A percentile compares a stretch with the other conserved stretches of the same genome.
Conservation (phyloP, 768 basidiomycete species). For the Leccinum disarticulatum region DNA sequence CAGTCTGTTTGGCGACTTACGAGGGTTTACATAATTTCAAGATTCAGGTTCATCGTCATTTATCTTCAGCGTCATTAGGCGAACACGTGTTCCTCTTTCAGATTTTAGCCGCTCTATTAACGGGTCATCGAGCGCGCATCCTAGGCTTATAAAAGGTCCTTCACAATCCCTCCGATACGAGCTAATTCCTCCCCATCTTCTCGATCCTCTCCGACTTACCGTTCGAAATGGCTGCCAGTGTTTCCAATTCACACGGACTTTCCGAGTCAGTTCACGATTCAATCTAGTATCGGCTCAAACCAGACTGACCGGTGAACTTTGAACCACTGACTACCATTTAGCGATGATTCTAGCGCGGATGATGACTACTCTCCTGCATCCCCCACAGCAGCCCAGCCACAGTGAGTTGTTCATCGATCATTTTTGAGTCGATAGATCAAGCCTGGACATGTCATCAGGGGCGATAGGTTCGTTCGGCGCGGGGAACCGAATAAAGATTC, state of each 20-base stretch:
- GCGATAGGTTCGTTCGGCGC: slow-evolving; percentile 7
- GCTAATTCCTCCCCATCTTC: neutral
- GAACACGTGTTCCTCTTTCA: slow-evolving; percentile 10
- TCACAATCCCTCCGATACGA: neutral
- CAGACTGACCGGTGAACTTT: neutral
- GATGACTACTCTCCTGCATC: neutral
- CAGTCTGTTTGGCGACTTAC: neutral
- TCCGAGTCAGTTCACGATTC: neutral
- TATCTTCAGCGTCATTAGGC: slow-evolving; percentile 17
- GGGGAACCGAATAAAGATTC: rapidly evolving
- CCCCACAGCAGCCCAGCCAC: neutral
- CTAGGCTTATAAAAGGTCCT: slow-evolving; percentile 19
- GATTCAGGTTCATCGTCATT: neutral
- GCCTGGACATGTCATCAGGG: neutral
- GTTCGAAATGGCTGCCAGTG: neutral
- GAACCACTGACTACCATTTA: neutral
- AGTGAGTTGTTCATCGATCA: neutral
- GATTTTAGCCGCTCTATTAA: slow-evolving; percentile 9
- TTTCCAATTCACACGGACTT: neutral
- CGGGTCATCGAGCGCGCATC: neutral
- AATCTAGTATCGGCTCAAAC: neutral
- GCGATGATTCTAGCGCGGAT: neutral
- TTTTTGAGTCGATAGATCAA: neutral
- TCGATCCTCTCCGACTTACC: neutral
- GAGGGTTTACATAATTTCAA: too few relatives aligned